Conservation (phyloP, 164 flowering plant species). For the Tetracentron sinense region DNA sequence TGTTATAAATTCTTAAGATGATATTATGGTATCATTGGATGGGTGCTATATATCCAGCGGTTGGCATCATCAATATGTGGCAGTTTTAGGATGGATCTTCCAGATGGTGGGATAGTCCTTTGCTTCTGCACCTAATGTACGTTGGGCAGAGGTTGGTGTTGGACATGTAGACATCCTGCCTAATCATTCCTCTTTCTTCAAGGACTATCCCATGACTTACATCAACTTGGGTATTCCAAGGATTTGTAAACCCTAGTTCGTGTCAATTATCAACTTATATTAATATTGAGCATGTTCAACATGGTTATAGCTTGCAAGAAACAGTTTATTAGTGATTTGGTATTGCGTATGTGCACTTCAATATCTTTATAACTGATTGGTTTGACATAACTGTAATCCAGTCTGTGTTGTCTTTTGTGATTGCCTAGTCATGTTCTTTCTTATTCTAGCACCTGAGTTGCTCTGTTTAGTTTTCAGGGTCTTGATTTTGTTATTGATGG, state of each 20-base stretch:
- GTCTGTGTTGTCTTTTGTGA: background rate
- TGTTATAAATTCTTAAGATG: no score
- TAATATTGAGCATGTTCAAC: background rate
- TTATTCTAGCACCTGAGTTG: conserved; percentile 4
- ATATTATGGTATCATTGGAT: no score
- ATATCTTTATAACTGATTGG: background rate
- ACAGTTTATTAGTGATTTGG: no score
- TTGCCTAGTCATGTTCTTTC: background rate
- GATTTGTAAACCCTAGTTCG: background rate
- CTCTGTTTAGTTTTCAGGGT: conserved; percentile 46
- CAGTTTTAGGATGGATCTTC: no score
- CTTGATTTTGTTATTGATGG: conserved; percentile 92
- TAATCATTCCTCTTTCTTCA: background rate
- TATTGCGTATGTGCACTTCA: background rate
- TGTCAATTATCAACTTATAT: background rate
- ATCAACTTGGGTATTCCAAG: background rate
- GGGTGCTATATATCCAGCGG: no score
- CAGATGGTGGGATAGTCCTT: background rate
- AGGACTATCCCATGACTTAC: background rate
- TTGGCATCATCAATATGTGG: no score
- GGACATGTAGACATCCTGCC: background rate
- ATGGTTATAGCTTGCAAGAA: background rate
- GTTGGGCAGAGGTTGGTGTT: background rate
- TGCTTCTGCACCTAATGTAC: background rate
- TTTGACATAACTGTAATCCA: background rate